A percentile compares a stretch with the other conserved stretches of the same genome.
phyloP scores from a whole-genome alignment of 192 early-diverging fungal genomes.

The Backusella circina region DNA sequence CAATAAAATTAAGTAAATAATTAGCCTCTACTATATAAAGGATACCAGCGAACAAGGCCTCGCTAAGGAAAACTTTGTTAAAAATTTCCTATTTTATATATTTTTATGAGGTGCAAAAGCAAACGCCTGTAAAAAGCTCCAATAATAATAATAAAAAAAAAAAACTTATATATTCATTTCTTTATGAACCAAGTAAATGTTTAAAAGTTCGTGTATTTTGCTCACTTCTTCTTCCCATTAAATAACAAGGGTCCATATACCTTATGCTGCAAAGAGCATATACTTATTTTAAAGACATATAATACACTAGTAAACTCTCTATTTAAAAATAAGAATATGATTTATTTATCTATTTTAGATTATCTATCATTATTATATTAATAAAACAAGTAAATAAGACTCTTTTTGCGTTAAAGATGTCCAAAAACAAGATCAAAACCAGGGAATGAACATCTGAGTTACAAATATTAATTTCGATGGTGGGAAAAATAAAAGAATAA shows the following conservation, averaged over 20 bases:
- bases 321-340: background rate
- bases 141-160: background rate
- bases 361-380: background rate
- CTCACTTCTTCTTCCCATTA: background rate
- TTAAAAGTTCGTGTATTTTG: background rate
- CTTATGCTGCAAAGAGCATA: background rate
- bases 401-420: background rate
- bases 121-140: background rate
- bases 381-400: background rate
- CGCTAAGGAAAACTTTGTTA: background rate
- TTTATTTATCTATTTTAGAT: background rate
- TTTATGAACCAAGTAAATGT: background rate
- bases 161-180: background rate
- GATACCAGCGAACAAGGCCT: background rate
- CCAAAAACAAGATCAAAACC: background rate
- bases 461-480: background rate
- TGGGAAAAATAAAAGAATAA: background rate
- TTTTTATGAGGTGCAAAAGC: background rate
- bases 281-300: background rate
- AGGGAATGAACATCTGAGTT: background rate
- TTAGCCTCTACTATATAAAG: background rate
- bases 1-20: background rate
- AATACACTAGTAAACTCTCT: background rate
- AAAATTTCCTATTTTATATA: background rate
- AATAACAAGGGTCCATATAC: background rate